Percentiles rank a stretch among this genome's conserved stretches.
These are phyloP conservation scores for Trichoderma sp. DNA, from an alignment of 2,329 filamentous ascomycete genomes.

Conservation along the genomic window DNA sequence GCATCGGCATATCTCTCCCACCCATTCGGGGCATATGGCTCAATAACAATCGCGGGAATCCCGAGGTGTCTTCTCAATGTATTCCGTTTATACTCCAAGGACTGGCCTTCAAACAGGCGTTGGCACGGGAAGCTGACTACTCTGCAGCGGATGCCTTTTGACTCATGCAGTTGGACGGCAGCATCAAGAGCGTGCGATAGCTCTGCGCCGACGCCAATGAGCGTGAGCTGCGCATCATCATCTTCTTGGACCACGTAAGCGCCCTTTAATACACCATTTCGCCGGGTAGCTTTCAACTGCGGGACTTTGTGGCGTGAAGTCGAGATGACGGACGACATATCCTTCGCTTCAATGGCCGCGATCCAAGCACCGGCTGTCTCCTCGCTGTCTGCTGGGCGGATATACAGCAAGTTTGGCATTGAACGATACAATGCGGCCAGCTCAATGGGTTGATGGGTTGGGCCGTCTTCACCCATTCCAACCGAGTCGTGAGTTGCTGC, in stretches of 20 bases:
- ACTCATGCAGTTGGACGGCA: conserved; percentile 38
- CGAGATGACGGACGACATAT: conserved; percentile 51
- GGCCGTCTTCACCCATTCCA: conserved; percentile 61
- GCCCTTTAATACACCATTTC: conserved; percentile 46
- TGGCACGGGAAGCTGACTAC: conserved; percentile 45
- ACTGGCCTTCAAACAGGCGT: conserved; percentile 39
- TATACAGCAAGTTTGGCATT: conserved; percentile 64
- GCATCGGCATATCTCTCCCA: conserved; percentile 15
- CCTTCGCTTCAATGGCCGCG: conserved; percentile 45
- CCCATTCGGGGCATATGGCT: conserved; percentile 5
- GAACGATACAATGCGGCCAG: conserved; percentile 59
- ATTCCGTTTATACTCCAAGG: not conserved
- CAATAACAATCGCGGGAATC: not conserved
- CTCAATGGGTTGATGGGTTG: conserved; percentile 64
- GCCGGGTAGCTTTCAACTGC: conserved; percentile 34
- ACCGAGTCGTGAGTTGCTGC: conserved; percentile 64
- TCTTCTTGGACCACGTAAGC: conserved; percentile 51
- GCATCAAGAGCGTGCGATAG: conserved; percentile 45
- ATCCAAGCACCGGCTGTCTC: conserved; percentile 59
- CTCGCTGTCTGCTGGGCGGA: conserved; percentile 60
- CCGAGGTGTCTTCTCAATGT: not conserved
- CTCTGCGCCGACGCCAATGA: conserved; percentile 45
- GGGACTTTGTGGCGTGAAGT: conserved; percentile 44
- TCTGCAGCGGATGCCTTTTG: conserved; percentile 36
- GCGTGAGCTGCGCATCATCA: conserved; percentile 46